phyloP scores from a whole-genome alignment of 208 protist genomes.

The Tritrichomonas musculus region DNA sequence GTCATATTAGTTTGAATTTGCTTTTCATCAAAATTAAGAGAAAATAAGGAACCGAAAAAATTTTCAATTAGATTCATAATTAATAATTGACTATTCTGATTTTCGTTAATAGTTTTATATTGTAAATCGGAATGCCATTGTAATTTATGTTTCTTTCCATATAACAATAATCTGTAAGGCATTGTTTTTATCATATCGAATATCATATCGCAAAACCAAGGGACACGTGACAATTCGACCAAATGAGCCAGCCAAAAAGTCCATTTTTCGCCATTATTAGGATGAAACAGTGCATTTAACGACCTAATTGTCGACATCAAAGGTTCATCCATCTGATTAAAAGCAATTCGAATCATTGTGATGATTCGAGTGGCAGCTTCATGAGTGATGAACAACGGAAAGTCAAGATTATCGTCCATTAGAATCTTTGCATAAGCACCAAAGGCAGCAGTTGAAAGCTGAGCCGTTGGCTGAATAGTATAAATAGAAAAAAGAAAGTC shows the following conservation, averaged over 20 bases:
- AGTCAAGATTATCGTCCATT: no score
- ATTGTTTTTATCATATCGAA: neutral
- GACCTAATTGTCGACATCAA: neutral
- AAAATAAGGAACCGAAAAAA: neutral
- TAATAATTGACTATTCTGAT: neutral
- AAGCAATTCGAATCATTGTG: neutral
- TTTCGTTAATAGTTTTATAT: neutral
- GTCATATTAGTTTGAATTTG: neutral
- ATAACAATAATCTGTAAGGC: neutral
- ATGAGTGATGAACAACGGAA: neutral
- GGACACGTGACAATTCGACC: neutral
- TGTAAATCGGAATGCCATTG: neutral
- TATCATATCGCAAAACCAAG: conserved; percentile 19
- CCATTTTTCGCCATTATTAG: neutral
- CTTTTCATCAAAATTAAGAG: neutral
- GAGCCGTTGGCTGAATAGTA: neutral
- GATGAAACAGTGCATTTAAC: neutral
- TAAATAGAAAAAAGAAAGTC: neutral
- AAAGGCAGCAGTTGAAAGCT: neutral
- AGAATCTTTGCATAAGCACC: neutral
- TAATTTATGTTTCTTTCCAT: neutral
- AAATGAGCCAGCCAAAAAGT: neutral
- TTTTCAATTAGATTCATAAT: neutral
- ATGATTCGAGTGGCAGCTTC: neutral
- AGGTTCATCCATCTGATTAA: neutral